Conservation (phyloP, 495 filamentous ascomycete genomes). For the Daldinia caldariorum region DNA sequence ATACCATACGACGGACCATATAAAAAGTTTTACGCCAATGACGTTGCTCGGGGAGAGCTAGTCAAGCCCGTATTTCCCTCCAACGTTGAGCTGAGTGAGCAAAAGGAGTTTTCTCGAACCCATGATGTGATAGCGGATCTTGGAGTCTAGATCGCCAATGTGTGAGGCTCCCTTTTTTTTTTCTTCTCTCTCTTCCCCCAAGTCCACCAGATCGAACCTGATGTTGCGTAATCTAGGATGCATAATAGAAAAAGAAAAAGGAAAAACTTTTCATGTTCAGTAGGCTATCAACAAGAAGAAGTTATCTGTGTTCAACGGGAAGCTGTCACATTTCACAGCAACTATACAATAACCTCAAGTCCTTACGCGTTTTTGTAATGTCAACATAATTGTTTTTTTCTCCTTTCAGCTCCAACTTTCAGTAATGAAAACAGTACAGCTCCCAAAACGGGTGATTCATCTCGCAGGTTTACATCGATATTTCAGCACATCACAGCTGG, state of each 20-base stretch:
- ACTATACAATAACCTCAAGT: neutral
- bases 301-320: neutral
- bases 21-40: slow-evolving; percentile 23
- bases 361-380: neutral
- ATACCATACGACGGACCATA: slow-evolving; percentile 14
- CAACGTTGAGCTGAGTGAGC: neutral
- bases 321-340: neutral
- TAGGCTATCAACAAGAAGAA: neutral
- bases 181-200: neutral
- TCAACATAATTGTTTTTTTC: neutral
- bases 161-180: neutral
- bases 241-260: neutral
- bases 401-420: neutral
- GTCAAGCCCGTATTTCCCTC: slow-evolving; percentile 1
- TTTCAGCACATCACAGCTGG: slow-evolving; percentile 13
- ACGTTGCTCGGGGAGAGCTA: slow-evolving; percentile 13
- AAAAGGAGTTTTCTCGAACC: neutral
- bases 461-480: neutral
- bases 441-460: slow-evolving; percentile 2
- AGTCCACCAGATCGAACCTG: slow-evolving; percentile 1
- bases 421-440: slow-evolving; percentile 1
- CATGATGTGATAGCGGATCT: slow-evolving; percentile 3
- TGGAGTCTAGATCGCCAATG: neutral
- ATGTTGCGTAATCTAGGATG: neutral
- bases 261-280: neutral